Percentiles rank a stretch among this genome's conserved stretches.
Conservation (phyloP, 805 yeast species). For the Clavispora carvajalis region DNA sequence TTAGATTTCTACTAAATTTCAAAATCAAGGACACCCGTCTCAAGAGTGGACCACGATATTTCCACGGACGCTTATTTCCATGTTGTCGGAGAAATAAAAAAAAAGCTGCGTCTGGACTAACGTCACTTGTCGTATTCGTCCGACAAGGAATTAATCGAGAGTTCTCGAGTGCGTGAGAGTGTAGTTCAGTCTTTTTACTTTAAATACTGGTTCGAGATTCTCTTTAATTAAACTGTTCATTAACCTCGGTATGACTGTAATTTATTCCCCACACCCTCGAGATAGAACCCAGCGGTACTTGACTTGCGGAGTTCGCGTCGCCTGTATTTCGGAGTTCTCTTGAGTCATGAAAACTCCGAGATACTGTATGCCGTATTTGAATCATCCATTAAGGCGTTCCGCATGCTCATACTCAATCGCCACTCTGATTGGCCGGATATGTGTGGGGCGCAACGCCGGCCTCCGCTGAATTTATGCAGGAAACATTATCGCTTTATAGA, state of each 20-base stretch:
- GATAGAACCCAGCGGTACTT: too few species aligned
- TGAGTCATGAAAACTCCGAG: constrained; percentile 9
- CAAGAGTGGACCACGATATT: neutral
- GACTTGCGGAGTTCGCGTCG: too few species aligned
- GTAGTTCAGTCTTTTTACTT: too few species aligned
- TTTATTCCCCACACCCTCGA: too few species aligned
- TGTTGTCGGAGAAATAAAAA: neutral
- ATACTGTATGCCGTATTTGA: constrained; percentile 4
- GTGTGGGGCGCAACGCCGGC: neutral
- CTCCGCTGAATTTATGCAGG: too few species aligned
- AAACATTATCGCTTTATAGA: too few species aligned
- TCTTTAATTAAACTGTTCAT: too few species aligned
- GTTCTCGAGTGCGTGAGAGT: neutral
- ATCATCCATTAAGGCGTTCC: neutral
- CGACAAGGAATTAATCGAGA: neutral
- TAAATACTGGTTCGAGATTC: too few species aligned
- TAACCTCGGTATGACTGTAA: too few species aligned
- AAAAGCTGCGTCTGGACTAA: neutral
- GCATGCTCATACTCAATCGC: neutral
- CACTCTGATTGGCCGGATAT: constrained; percentile 8
- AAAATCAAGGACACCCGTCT: too few species aligned
- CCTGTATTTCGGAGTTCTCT: constrained; percentile 5
- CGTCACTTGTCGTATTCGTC: neutral
- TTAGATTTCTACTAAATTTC: too few species aligned
- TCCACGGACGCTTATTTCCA: neutral